Conservation (phyloP, 495 filamentous ascomycete genomes). For the Tuber magnatum region DNA sequence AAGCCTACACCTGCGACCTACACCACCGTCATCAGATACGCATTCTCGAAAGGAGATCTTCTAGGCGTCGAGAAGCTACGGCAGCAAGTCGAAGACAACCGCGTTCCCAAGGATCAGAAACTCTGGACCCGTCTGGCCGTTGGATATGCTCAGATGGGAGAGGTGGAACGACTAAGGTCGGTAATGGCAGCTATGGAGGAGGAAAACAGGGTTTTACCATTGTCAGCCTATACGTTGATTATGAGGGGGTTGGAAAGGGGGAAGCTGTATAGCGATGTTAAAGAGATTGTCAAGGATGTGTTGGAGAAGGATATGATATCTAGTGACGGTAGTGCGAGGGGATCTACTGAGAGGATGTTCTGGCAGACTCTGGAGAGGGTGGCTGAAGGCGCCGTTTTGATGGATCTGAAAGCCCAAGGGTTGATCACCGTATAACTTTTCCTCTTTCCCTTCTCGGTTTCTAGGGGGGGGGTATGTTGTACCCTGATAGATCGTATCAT, state of each 20-base stretch:
- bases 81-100: constrained; percentile 42
- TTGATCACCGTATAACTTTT: neutral
- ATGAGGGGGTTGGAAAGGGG: constrained; percentile 18
- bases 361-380: neutral
- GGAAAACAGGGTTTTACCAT: constrained; percentile 7
- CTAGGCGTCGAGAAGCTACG: constrained; percentile 51
- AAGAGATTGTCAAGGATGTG: constrained; percentile 22
- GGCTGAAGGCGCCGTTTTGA: neutral
- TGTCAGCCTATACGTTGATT: constrained; percentile 26
- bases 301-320: constrained; percentile 10
- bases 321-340: neutral
- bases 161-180: constrained; percentile 42
- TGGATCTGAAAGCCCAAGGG: constrained; percentile 2
- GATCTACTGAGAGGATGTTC: neutral
- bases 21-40: constrained; percentile 62
- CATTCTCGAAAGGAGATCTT: constrained; percentile 53
- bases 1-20: constrained; percentile 56
- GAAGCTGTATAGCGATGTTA: constrained; percentile 21
- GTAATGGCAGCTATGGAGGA: constrained; percentile 13
- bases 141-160: constrained; percentile 52
- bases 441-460: neutral
- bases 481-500: neutral
- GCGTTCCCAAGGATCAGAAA: constrained; percentile 48
- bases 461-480: neutral
- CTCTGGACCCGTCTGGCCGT: constrained; percentile 64